A percentile compares a stretch with the other conserved stretches of the same genome.
Conservation (phyloP, 495 filamentous ascomycete species). For the Daldinia loculata region DNA sequence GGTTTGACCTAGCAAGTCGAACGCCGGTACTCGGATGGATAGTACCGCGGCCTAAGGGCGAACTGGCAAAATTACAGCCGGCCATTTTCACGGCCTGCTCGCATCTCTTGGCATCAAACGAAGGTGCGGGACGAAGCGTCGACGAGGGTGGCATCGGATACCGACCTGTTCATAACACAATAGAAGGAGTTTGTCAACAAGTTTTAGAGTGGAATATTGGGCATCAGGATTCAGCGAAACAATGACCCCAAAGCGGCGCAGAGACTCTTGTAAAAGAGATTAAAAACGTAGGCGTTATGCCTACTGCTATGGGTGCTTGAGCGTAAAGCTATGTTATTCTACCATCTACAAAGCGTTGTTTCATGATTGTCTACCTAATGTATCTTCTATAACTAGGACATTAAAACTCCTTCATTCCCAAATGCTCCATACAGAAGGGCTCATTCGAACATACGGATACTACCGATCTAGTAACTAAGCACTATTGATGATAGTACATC, state of each 20-base stretch:
- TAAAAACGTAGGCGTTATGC: constrained; percentile 3
- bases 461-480: background rate
- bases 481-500: background rate
- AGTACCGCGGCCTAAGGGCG: constrained; percentile 47
- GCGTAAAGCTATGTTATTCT: background rate
- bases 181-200: constrained; percentile 63
- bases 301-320: background rate
- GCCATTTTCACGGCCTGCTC: constrained; percentile 55
- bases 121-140: constrained; percentile 54
- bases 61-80: constrained; percentile 59
- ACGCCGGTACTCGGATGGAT: constrained; percentile 50
- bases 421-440: background rate
- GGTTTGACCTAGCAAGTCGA: constrained; percentile 47
- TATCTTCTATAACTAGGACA: background rate
- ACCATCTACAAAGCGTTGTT: background rate
- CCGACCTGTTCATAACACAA: constrained; percentile 50
- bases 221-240: constrained; percentile 11
- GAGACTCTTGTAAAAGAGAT: constrained; percentile 13
- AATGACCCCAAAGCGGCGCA: background rate
- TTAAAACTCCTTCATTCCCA: background rate
- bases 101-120: constrained; percentile 59
- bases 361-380: background rate
- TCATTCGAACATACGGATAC: background rate
- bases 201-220: constrained; percentile 59
- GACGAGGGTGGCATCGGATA: constrained; percentile 65